Evolutionary conservation across 192 early-diverging fungal genomes (phyloP).

Genomic region (Podila minutissima): DNA sequence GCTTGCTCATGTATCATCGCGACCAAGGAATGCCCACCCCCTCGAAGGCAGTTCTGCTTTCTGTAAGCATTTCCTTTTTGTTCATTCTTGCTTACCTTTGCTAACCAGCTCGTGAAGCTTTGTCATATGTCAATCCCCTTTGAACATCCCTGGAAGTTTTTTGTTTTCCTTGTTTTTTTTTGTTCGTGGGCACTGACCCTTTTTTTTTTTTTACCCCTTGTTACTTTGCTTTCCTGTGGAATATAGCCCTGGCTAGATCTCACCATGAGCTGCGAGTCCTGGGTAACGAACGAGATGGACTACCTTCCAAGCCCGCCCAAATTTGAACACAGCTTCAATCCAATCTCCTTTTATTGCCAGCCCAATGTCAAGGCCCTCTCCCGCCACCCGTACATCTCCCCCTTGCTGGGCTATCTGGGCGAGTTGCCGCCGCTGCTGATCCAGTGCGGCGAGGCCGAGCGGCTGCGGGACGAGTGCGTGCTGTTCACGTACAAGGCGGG

Average conservation of each 20-base stretch:
- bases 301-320: slow-evolving; percentile 48
- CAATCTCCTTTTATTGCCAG: slow-evolving; percentile 55
- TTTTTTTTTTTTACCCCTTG: background rate
- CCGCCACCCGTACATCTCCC: slow-evolving; percentile 64
- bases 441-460: slow-evolving; percentile 64
- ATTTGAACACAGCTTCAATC: slow-evolving; percentile 49
- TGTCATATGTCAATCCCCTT: background rate
- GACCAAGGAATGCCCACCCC: slow-evolving; percentile 59
- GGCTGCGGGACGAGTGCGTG: slow-evolving; percentile 56
- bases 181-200: too few relatives aligned
- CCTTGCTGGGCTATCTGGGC: slow-evolving; percentile 58
- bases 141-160: too few relatives aligned
- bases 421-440: slow-evolving; percentile 59
- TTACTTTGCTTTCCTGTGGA: background rate
- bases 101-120: background rate
- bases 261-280: slow-evolving; percentile 61
- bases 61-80: slow-evolving; percentile 50
- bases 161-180: too few relatives aligned
- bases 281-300: slow-evolving; percentile 51
- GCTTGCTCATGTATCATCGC: slow-evolving; percentile 67
- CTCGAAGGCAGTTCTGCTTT: slow-evolving; percentile 67
- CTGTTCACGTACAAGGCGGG: slow-evolving; percentile 49
- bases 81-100: background rate
- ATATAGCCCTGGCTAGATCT: slow-evolving; percentile 66
- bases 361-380: slow-evolving; percentile 40